A percentile compares a stretch with the other conserved stretches of the same genome.
phyloP scores from a whole-genome alignment of 768 basidiomycete species.

The Melanogaster broomeanus region DNA sequence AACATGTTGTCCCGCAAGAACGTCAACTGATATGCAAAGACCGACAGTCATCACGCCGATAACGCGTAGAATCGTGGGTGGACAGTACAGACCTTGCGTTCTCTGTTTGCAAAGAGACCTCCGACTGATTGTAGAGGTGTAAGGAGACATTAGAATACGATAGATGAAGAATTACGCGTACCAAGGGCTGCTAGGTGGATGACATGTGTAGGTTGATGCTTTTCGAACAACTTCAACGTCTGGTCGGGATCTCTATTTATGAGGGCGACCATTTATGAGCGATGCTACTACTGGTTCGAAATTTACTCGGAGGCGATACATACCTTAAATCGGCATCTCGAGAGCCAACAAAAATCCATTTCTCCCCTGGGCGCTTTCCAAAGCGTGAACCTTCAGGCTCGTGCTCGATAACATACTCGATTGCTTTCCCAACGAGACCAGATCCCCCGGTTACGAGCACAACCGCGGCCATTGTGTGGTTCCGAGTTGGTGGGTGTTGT shows the following conservation, averaged over 20 bases:
- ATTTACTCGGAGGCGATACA: not conserved
- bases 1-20: conserved; percentile 96
- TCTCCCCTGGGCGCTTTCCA: conserved; percentile 74
- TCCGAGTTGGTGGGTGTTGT: too few relatives aligned
- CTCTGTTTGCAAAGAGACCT: conserved; percentile 95
- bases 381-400: conserved; percentile 83
- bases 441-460: conserved; percentile 84
- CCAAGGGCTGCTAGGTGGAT: conserved; percentile 95
- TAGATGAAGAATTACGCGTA: conserved; percentile 36
- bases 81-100: conserved; percentile 65
- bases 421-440: conserved; percentile 84
- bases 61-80: not conserved
- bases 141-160: conserved; percentile 6
- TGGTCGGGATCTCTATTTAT: conserved; percentile 62
- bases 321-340: conserved; percentile 87
- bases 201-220: conserved; percentile 93
- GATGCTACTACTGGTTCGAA: not conserved
- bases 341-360: conserved; percentile 82
- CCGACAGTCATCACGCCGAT: conserved; percentile 2
- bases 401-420: conserved; percentile 73
- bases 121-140: conserved; percentile 58
- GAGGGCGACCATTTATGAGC: conserved; percentile 4
- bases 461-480: conserved; percentile 38
- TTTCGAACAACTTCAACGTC: conserved; percentile 77
- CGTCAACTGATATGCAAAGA: conserved; percentile 67